Evolutionary conservation across 331 rosid genomes (phyloP).

Genomic region (Stylosanthes scabra): DNA sequence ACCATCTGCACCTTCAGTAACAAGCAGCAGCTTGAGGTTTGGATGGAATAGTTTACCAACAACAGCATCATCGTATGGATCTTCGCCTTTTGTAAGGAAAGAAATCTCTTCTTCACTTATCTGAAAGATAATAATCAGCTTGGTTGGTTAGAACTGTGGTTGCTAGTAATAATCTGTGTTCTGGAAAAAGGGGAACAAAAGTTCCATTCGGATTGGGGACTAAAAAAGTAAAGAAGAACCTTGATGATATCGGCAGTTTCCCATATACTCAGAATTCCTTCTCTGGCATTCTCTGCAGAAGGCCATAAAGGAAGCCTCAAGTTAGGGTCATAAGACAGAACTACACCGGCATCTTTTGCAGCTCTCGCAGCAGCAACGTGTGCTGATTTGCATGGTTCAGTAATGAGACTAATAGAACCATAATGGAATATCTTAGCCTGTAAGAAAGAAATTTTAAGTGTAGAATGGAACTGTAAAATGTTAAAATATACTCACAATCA

Average conservation of each 20-base stretch:
- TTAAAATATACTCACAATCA: conserved; percentile 23
- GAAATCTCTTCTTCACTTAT: conserved; percentile 88
- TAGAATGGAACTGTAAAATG: conserved; percentile 6
- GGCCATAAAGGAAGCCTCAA: conserved; percentile 98
- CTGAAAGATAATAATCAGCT: conserved; percentile 54
- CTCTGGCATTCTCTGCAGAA: conserved; percentile 88
- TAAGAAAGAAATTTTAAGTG: conserved; percentile 38
- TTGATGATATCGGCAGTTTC: conserved; percentile 89
- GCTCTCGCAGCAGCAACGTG: conserved; percentile 96
- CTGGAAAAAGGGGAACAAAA: conserved; percentile 25
- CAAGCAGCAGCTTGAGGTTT: conserved; percentile 85
- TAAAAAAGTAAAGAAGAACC: conserved; percentile 51
- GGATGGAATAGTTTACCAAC: conserved; percentile 85
- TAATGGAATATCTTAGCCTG: conserved; percentile 94
- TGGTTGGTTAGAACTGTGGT: conserved; percentile 25
- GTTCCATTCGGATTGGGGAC: conserved; percentile 5
- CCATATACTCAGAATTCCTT: conserved; percentile 97
- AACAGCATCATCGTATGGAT: conserved; percentile 84
- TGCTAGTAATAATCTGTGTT: conserved; percentile 16
- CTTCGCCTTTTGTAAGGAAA: conserved; percentile 85
- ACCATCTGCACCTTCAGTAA: conserved; percentile 95
- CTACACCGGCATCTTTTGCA: conserved; percentile 88
- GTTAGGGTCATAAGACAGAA: conserved; percentile 91
- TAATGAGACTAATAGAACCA: conserved; percentile 95
- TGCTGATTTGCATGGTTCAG: conserved; percentile 96